Conservation (phyloP, 2,329 filamentous ascomycete genomes). For the Colletotrichum melonis region DNA sequence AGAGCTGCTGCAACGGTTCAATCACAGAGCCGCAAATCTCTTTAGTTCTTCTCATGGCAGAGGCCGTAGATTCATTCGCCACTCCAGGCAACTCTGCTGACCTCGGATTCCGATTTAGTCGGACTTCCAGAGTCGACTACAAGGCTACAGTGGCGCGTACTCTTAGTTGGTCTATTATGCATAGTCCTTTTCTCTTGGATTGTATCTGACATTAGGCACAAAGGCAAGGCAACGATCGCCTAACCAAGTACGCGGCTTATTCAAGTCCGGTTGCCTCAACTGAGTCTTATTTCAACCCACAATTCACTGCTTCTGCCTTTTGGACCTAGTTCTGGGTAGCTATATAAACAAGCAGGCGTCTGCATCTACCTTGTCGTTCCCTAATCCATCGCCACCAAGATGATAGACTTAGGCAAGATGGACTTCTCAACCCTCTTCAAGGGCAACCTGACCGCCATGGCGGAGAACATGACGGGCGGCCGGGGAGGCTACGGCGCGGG, state of each 20-base stretch:
- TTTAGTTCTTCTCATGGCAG: neutral
- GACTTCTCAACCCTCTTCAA: slow-evolving; percentile 31
- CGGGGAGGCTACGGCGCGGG: slow-evolving; percentile 9
- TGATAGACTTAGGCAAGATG: slow-evolving; percentile 31
- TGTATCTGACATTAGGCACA: neutral
- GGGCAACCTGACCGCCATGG: slow-evolving; percentile 30
- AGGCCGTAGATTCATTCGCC: neutral
- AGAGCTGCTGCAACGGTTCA: neutral
- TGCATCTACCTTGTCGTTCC: neutral
- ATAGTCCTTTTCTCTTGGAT: neutral
- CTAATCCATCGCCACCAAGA: neutral
- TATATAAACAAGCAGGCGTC: neutral
- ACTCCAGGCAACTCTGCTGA: slow-evolving; percentile 2
- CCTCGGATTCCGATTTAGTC: neutral
- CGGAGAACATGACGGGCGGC: slow-evolving; percentile 31
- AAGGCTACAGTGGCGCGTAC: neutral
- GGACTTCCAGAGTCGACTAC: neutral
- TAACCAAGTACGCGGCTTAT: neutral
- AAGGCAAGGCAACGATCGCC: neutral
- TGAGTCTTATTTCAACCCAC: neutral
- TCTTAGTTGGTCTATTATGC: neutral
- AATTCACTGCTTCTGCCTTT: neutral
- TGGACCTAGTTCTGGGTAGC: neutral
- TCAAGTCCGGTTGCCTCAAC: neutral
- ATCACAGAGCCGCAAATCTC: neutral